Base-by-base conservation (phyloP, 208 protist genomes). In the Trypanosoma caninum region DNA sequence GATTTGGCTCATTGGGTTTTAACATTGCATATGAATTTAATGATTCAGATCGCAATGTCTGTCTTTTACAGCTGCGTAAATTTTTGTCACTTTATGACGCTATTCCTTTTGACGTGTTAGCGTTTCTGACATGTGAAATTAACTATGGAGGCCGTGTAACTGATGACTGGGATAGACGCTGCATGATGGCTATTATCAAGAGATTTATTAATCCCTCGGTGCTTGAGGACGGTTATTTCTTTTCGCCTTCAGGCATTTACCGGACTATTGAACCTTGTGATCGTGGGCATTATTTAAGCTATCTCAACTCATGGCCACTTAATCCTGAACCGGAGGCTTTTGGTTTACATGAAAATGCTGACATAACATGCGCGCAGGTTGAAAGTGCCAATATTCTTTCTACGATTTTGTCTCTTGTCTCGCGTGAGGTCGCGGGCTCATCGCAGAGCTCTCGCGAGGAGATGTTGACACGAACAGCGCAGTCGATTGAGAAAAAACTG, bases 141-240 rank as follows among this genome's bases (percentile, higher is more conserved):
- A 99, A 99, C 86, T 99, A 99, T 74, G 97, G 97, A 50, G 97
- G 97, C n/a, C 80, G 96, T 45, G 96, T 99, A 14, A 99, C 97
- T 31, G 97, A 99, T 68, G 95, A 98, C 75, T 98, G 89, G 89
- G 98, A 99, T 72, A 74, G 96, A 59, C 81, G 78, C 47, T 96
- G 86, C 45, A 64, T 99, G 41, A 94, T 95, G 72, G 97, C 93
- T 4, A 91, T 99, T 65, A 90, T 99, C 28, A 72, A 85, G 31
- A 85, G 90, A 41, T 98, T 95, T 77, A 85, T 98, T 54, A 87
- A 56, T 34, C 71, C 75, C 1, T 69, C 87, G 0, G 89, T 98
- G 10, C 77, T 99, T 2, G 31, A 86, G 23, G 82, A 88, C 3
- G 89, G 78, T 31, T 98, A 96, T 74, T 34, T 53, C 45, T 97